Base-by-base conservation (phyloP, 1,284 basidiomycete genomes). In the Coniferiporia weirii region DNA sequence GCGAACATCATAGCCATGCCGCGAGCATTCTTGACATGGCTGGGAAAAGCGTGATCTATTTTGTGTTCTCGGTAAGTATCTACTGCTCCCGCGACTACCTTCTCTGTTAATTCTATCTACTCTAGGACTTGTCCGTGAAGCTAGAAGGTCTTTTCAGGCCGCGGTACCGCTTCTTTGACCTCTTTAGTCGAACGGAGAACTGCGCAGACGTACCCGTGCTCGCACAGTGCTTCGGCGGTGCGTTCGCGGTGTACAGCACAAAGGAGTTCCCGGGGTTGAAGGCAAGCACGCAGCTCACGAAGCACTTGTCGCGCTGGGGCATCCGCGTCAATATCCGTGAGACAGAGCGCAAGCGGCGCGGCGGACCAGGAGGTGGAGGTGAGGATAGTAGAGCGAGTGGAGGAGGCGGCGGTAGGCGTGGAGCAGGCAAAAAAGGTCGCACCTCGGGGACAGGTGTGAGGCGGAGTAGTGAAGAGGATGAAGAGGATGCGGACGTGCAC, bases 191-290 rank as follows among this genome's bases (percentile, higher is more conserved):
- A 4, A 52, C 63, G 1, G 62, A 61, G 13, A 65, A 64, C 5
- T 63, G 67, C 8, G 62, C 63, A 3, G 73, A 76, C 51, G 70
- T 78, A 0, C 77, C 78, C 5, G 77, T 90, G 17, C 81, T 87
- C 64, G 85, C 87, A 1, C 85, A 89, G 68, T 85, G 83, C 66
- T 86, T 81, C 56, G 87, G 88, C 7, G 83, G 83, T 0, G 62
- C 74, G 1, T 91, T 91, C 69, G 79, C 79, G 19, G 80, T 91
- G 0, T 91, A 87, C 66, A 88, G 87, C 20, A 90, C 89, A 0
- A 91, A 91, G 65, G 85, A 88, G 67, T 91, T 91, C 67, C 89
- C 89, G 0, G 87, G 88, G 1, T 70, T 91, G 13, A 79, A 77
- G 22, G 79, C 84, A 1, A 90, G 88, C 0, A 91, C 89, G 0